Conservation (phyloP, 169 alveolate species). For the Cryptosporidium tyzzeri region DNA sequence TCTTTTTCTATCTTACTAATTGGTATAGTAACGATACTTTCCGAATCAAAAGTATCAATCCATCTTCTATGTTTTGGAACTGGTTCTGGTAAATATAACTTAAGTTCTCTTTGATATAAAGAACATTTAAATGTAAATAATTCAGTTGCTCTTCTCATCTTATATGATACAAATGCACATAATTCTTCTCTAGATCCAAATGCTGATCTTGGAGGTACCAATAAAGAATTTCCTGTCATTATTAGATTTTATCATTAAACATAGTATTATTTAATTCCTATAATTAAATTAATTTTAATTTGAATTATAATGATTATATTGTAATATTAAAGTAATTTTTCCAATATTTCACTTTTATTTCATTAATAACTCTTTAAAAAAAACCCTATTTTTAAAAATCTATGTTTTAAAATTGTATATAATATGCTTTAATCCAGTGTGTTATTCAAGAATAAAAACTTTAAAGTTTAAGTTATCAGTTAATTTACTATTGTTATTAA, state of each 20-base stretch:
- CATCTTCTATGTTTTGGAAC: conserved; percentile 76
- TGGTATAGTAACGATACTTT: conserved; percentile 70
- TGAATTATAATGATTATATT: neutral
- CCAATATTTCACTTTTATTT: neutral
- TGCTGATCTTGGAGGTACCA: conserved; percentile 73
- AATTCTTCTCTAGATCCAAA: conserved; percentile 67
- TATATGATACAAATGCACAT: conserved; percentile 74
- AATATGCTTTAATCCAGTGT: neutral
- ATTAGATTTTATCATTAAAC: neutral
- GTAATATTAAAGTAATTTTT: neutral
- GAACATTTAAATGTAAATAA: conserved; percentile 71
- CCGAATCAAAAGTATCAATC: conserved; percentile 75
- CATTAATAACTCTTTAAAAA: neutral
- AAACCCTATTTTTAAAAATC: neutral
- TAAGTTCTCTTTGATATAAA: conserved; percentile 65
- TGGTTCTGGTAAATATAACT: conserved; percentile 66
- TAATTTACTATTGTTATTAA: neutral
- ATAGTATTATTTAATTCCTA: neutral
- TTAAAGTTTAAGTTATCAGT: neutral
- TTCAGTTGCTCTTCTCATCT: conserved; percentile 75
- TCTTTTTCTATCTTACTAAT: conserved; percentile 66
- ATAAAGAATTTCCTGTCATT: conserved; percentile 26
- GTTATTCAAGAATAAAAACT: neutral
- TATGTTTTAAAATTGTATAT: too few species aligned
- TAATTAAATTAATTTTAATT: neutral